A percentile compares a stretch with the other conserved stretches of the same genome.
phyloP scores from a whole-genome alignment of 176 grass and related monocot species.

The Coix lacrymajobi region DNA sequence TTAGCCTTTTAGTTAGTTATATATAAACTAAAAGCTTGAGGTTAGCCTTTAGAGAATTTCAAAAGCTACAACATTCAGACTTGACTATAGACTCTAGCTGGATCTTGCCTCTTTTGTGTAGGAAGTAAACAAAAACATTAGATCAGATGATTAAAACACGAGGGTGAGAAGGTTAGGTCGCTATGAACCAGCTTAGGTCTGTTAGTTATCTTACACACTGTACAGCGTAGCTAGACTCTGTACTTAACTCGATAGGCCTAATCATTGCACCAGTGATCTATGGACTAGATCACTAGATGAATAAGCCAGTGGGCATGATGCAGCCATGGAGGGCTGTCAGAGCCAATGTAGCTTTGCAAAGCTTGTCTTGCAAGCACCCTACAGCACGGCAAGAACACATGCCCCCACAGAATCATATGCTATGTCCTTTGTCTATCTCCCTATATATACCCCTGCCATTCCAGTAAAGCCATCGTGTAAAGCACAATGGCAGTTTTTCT shows the following conservation, averaged over 20 bases:
- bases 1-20: conserved; percentile 67
- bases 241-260: conserved; percentile 49
- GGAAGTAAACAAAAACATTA: conserved; percentile 40
- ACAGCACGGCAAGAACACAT: conserved; percentile 29
- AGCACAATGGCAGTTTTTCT: conserved; percentile 68
- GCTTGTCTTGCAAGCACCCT: conserved; percentile 89
- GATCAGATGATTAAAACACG: conserved; percentile 57
- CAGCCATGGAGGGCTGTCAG: conserved; percentile 73
- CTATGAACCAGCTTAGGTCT: conserved; percentile 30
- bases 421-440: conserved; percentile 39
- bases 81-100: conserved; percentile 33
- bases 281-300: conserved; percentile 46
- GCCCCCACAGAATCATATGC: conserved; percentile 49
- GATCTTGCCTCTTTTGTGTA: conserved; percentile 29
- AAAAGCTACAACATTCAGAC: conserved; percentile 43
- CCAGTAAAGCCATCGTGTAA: conserved; percentile 35
- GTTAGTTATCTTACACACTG: conserved; percentile 22
- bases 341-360: conserved; percentile 50
- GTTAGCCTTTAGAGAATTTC: conserved; percentile 44
- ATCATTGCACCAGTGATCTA: conserved; percentile 35
- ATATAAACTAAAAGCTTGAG: conserved; percentile 24
- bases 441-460: conserved; percentile 55
- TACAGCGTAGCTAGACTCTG: conserved; percentile 23
- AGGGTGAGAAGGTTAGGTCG: conserved; percentile 1
- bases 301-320: conserved; percentile 61